Evolutionary conservation across 2,329 filamentous ascomycete genomes (phyloP).

Genomic region (Colletotrichum noveboracense): DNA sequence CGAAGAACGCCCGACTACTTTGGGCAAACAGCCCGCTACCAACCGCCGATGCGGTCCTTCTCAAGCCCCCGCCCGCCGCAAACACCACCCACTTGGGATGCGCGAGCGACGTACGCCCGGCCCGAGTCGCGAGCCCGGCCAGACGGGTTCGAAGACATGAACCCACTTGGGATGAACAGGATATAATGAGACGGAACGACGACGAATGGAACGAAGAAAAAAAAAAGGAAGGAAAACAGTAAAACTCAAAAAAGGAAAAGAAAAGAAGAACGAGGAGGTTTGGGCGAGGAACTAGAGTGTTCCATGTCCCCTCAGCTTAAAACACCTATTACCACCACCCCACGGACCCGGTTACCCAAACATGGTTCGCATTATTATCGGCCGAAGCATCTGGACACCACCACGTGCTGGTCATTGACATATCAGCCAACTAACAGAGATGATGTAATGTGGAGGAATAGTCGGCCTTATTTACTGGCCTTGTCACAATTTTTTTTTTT

Average conservation of each 20-base stretch:
- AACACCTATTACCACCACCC: background rate
- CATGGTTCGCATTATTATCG: background rate
- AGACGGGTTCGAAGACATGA: constrained; percentile 45
- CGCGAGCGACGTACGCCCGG: constrained; percentile 43
- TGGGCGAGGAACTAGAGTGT: background rate
- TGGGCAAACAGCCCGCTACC: constrained; percentile 58
- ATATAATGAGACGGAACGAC: constrained; percentile 39
- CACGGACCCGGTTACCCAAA: background rate
- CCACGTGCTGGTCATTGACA: background rate
- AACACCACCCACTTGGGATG: constrained; percentile 44
- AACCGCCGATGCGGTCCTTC: constrained; percentile 59
- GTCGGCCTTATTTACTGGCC: background rate
- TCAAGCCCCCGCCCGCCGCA: constrained; percentile 59
- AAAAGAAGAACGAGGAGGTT: background rate
- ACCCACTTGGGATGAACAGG: constrained; percentile 62
- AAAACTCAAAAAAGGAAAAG: background rate
- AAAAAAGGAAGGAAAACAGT: background rate
- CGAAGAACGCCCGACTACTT: constrained; percentile 62
- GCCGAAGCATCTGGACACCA: background rate
- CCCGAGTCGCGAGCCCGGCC: constrained; percentile 27
- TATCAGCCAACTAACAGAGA: background rate
- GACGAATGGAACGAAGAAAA: constrained; percentile 1
- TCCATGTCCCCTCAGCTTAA: background rate
- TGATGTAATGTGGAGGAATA: constrained; percentile 9
- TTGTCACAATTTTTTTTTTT: background rate